Conservation (phyloP, 106 monocot species). For the Apostasia shenzhenica region DNA sequence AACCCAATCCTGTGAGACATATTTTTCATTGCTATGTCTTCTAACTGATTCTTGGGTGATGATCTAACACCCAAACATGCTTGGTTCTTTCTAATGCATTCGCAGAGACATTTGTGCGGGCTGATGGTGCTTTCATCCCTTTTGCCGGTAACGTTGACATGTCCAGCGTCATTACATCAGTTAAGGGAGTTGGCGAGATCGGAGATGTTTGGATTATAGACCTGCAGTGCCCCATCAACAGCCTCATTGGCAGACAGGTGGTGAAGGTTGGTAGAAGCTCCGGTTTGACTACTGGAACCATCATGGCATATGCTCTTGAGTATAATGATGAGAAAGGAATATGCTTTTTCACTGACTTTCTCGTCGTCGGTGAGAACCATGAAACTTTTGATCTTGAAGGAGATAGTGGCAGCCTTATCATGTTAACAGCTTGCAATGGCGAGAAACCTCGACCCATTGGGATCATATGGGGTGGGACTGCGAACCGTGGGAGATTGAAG, state of each 20-base stretch:
- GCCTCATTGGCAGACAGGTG: constrained; percentile 75
- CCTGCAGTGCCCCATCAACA: constrained; percentile 71
- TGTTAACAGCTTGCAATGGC: constrained; percentile 52
- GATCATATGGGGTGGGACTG: constrained; percentile 93
- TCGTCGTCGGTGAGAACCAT: constrained; percentile 87
- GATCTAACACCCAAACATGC: constrained; percentile 33
- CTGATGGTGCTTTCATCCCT: constrained; percentile 96
- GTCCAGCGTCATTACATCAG: constrained; percentile 60
- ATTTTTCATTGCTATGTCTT: too few relatives aligned
- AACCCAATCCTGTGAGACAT: too few relatives aligned
- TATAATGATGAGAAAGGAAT: constrained; percentile 95
- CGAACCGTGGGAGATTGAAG: constrained; percentile 84
- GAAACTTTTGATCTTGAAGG: constrained; percentile 96
- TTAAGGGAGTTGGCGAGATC: constrained; percentile 80
- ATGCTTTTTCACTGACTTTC: constrained; percentile 92
- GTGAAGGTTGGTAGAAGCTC: constrained; percentile 94
- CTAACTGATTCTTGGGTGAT: neutral
- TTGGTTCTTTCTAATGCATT: constrained; percentile 25
- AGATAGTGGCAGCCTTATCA: constrained; percentile 92
- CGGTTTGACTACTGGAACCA: constrained; percentile 71
- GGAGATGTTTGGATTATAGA: constrained; percentile 78
- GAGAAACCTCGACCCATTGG: constrained; percentile 75
- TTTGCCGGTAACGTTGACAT: constrained; percentile 83
- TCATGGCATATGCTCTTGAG: constrained; percentile 84
- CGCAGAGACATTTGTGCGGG: constrained; percentile 95